These are phyloP conservation scores for Diutina mesorugosa DNA, from an alignment of 1,139 yeast genomes.

Conservation along the genomic window DNA sequence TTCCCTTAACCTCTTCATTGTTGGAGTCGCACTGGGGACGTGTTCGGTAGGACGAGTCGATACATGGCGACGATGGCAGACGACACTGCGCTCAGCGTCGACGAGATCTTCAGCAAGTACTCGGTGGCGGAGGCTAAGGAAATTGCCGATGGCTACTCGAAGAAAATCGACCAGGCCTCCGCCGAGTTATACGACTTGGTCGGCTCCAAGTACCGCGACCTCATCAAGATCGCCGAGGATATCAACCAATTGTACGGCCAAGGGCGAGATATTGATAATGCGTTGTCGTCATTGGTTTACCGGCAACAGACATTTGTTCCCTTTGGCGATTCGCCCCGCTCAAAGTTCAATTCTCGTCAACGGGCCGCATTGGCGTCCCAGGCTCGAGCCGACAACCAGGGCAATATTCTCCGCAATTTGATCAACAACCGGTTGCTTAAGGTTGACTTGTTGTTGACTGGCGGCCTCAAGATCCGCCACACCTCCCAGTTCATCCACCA, in stretches of 20 bases:
- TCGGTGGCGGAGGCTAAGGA: not conserved
- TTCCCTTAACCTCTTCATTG: no score
- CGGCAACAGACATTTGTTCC: slow-evolving; percentile 17
- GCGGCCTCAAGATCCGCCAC: not conserved
- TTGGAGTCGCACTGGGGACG: not conserved
- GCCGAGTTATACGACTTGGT: slow-evolving; percentile 43
- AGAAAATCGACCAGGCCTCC: slow-evolving; percentile 7
- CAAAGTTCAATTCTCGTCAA: slow-evolving; percentile 10
- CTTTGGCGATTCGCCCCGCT: slow-evolving; percentile 12
- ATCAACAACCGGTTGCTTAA: not conserved
- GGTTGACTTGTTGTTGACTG: not conserved
- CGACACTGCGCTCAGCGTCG: not conserved
- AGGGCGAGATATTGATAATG: slow-evolving; percentile 17
- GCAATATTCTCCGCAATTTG: not conserved
- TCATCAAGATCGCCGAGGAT: slow-evolving; percentile 57
- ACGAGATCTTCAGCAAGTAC: not conserved
- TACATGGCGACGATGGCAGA: not conserved
- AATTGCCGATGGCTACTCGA: not conserved
- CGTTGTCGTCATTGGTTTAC: slow-evolving; percentile 22
- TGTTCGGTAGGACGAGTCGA: not conserved
- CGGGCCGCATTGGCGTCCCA: not conserved
- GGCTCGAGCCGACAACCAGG: not conserved
- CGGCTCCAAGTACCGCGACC: slow-evolving; percentile 54
- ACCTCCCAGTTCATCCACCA: slow-evolving; percentile 1
- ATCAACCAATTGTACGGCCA: slow-evolving; percentile 40